Evolutionary conservation across 83 land plant genomes (phyloP), one percentile per base, ranked within the genome.

Genomic region (Picea abies): DNA sequence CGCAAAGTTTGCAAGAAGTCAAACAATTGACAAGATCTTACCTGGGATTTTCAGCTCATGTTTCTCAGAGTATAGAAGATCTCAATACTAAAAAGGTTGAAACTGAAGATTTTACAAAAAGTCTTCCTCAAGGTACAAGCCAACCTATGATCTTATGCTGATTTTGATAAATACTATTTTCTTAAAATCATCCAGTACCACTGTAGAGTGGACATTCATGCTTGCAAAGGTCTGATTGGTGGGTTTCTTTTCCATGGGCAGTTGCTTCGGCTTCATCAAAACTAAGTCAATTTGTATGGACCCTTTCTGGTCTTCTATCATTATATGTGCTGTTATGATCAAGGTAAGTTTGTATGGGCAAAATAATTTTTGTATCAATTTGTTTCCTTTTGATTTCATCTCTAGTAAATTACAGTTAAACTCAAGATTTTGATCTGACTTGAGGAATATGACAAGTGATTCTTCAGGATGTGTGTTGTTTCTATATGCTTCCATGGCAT

Each of bases 21-120:
- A 81, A 84, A 82, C 41, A 87, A 47, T 69, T 87, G 44, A 87
- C 89, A 47, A 78, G 89, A 69, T 84, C 89, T 56, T 84, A 82
- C 68, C 79, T 87, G 29, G 89, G 86, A 17, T 32, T 5, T 15
- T 84, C 86, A n/a, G 89, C 86, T 20, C 49, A 15, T n/a, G 47
- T 84, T 10, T 84, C 89, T 23, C 65, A 87, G 26, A 76, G 62
- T 61, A 62, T 86, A 80, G 70, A 79, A 77, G 49, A 80, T 20
- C 22, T 72, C 1, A 66, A 35, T 20, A 41, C 5, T 19, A 49
- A 49, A 26, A 76, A 10, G 12, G 61, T 52, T 76, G 61, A 32
- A 76, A 52, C 23, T 3, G 20, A 4, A 52, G 56, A 76, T 49
- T 58, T 10, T 76, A 12, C 78, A 49, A 25, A 76, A 23, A 49